Evolutionary conservation across 371 early-diverging fungal species (phyloP).

Genomic region (Massospora cicadina): DNA sequence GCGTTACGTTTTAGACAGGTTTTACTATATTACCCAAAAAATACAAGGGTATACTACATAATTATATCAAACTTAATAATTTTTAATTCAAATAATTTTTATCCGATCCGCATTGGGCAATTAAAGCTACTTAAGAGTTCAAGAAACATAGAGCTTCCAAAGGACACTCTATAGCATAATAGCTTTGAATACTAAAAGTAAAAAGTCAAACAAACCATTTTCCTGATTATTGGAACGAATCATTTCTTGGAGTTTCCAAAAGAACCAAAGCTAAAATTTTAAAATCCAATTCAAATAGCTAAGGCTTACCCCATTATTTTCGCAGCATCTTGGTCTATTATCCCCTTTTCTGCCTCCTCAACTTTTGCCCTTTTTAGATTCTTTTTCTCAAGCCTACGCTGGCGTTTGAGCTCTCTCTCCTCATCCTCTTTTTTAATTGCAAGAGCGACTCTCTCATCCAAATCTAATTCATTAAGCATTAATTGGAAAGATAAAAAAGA

Average conservation of each 20-base stretch:
- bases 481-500: not conserved
- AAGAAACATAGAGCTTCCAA: too few relatives aligned
- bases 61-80: too few relatives aligned
- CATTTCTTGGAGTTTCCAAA: not conserved
- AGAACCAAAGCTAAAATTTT: not conserved
- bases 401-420: slow-evolving; percentile 17
- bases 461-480: slow-evolving; percentile 17
- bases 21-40: too few relatives aligned
- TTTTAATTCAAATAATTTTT: too few relatives aligned
- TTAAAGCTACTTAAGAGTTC: too few relatives aligned
- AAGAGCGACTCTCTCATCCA: slow-evolving; percentile 29
- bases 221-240: too few relatives aligned
- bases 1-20: too few relatives aligned
- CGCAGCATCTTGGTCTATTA: slow-evolving; percentile 21
- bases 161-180: too few relatives aligned
- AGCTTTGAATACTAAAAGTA: too few relatives aligned
- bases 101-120: too few relatives aligned
- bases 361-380: slow-evolving; percentile 29
- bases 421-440: slow-evolving; percentile 29
- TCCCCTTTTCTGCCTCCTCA: slow-evolving; percentile 21
- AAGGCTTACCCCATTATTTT: slow-evolving; percentile 21
- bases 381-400: slow-evolving; percentile 20
- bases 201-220: too few relatives aligned
- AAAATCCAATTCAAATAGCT: not conserved
- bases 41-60: too few relatives aligned